A percentile compares a stretch with the other conserved stretches of the same genome.
Conservation (phyloP, 495 filamentous ascomycete genomes). For the Aspergillus wentii region DNA sequence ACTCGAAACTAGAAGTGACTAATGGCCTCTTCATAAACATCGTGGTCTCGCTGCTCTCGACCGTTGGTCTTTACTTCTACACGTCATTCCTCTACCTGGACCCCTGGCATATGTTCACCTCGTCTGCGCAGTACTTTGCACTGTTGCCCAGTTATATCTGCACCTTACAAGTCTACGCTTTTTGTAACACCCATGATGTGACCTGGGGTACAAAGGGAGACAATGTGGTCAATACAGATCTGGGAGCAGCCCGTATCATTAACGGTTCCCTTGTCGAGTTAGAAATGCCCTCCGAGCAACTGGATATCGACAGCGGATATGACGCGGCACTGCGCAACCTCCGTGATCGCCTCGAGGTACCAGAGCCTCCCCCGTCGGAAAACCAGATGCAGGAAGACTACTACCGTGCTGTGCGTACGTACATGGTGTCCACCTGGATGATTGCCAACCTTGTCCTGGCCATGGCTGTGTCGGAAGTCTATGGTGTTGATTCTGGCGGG, state of each 20-base stretch:
- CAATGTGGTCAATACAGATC: constrained; percentile 86
- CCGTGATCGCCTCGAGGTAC: constrained; percentile 84
- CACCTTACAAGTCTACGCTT: constrained; percentile 96
- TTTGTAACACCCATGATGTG: constrained; percentile 99
- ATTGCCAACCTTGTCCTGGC: constrained; percentile 83
- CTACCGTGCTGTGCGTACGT: constrained; percentile 94
- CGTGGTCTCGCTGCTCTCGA: constrained; percentile 82
- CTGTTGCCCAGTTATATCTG: constrained; percentile 93
- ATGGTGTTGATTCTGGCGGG: constrained; percentile 58
- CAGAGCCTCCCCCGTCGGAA: constrained; percentile 55
- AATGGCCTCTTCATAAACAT: constrained; percentile 93
- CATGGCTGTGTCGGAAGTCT: constrained; percentile 91
- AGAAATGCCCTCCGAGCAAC: constrained; percentile 96
- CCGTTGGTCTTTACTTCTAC: constrained; percentile 91
- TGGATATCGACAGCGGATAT: constrained; percentile 97
- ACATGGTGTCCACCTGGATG: constrained; percentile 99
- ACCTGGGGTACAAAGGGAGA: constrained; percentile 99
- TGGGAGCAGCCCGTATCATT: constrained; percentile 72
- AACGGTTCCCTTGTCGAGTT: constrained; percentile 66
- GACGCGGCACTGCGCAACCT: constrained; percentile 96
- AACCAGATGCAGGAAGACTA: constrained; percentile 94
- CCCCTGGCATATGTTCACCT: constrained; percentile 99
- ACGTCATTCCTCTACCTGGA: constrained; percentile 95
- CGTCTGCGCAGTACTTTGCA: constrained; percentile 86
- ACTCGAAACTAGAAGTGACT: constrained; percentile 53